Evolutionary conservation across 2,329 filamentous ascomycete species (phyloP), one percentile per base, ranked within the genome.

Genomic region (Cladophialophora chaetospira): DNA sequence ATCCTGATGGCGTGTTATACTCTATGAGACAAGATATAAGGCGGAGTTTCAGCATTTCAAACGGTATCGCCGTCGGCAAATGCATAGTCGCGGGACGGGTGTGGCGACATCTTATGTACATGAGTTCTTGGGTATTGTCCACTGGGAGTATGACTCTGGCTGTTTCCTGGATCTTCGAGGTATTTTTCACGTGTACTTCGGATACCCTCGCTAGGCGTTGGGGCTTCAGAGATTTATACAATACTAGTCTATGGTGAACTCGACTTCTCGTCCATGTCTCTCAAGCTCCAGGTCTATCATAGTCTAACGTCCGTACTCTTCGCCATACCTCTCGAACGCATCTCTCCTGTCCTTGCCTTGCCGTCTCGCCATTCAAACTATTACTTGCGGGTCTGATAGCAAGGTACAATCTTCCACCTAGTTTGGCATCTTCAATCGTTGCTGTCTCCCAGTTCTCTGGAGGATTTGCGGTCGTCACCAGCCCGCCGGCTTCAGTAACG

Each of bases 391-490:
- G 85, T 80, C 85, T 73, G 50, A 91, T 85, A 1, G 87, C 88
- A 42, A 91, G 73, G 70, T 91, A 91, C 6, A 90, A 67, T 23
- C 88, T 75, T 63, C 87, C 84, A 0, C 88, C 88, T 9, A 91
- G 71, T 48, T 77, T 78, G 1, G 82, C 83, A 8, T 85, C 81
- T 21, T 60, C 31, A 38, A 62, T 58, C 10, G 17, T 36, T 1
- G 79, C 82, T 0, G 76, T 83, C 9, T 77, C 76, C 10, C 74
- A 70, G 61, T 88, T 75, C 35, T 79, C 71, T 0, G 88, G 88
- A 1, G 88, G 87, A 64, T 90, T 90, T 0, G 87, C 88, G 2
- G 85, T 88, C 0, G 88, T 91, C 17, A 91, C 78, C 3, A 91
- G 70, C 0, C 88, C 88, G 1, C 88, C 88, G 2, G 88, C 88